phyloP scores from a whole-genome alignment of 371 early-diverging fungal genomes.

The Lichtheimia corymbifera region DNA sequence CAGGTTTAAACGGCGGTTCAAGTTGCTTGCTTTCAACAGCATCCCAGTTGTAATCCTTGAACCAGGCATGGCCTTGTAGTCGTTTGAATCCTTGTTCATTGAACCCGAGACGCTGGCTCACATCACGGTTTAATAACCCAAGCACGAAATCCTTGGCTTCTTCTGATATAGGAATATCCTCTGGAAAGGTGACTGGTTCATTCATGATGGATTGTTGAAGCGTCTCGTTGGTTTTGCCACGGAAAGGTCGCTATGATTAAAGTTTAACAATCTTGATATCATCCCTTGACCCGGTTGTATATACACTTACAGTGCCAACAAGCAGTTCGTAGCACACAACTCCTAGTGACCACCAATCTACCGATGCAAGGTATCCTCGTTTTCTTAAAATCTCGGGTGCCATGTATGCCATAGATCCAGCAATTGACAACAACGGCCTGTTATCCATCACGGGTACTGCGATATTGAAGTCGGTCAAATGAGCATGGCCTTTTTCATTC shows the following conservation, averaged over 20 bases:
- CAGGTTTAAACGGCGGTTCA: constrained; percentile 68
- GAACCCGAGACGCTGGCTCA: constrained; percentile 60
- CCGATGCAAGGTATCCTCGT: constrained; percentile 66
- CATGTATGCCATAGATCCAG: constrained; percentile 78
- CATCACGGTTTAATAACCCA: constrained; percentile 60
- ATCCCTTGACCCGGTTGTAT: neutral
- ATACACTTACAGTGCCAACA: constrained; percentile 62
- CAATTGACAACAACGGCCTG: constrained; percentile 64
- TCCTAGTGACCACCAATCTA: constrained; percentile 91
- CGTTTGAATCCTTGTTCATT: constrained; percentile 54
- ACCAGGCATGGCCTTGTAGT: constrained; percentile 64
- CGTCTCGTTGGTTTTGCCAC: constrained; percentile 78
- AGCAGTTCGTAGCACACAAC: constrained; percentile 83
- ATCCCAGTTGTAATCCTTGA: constrained; percentile 59
- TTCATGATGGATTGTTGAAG: constrained; percentile 67
- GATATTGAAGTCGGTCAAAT: constrained; percentile 88
- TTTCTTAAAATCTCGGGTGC: constrained; percentile 74
- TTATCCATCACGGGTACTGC: constrained; percentile 63
- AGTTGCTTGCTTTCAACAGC: constrained; percentile 54
- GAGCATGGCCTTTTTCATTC: constrained; percentile 80
- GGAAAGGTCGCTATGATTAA: constrained; percentile 71
- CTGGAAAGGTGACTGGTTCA: constrained; percentile 63
- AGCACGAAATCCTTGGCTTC: constrained; percentile 60
- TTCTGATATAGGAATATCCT: constrained; percentile 49
- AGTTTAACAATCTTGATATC: neutral